Evolutionary conservation across 352 stramenopile genomes (phyloP), one percentile per base, ranked within the genome.

Genomic region (Achlya hypogyna): DNA sequence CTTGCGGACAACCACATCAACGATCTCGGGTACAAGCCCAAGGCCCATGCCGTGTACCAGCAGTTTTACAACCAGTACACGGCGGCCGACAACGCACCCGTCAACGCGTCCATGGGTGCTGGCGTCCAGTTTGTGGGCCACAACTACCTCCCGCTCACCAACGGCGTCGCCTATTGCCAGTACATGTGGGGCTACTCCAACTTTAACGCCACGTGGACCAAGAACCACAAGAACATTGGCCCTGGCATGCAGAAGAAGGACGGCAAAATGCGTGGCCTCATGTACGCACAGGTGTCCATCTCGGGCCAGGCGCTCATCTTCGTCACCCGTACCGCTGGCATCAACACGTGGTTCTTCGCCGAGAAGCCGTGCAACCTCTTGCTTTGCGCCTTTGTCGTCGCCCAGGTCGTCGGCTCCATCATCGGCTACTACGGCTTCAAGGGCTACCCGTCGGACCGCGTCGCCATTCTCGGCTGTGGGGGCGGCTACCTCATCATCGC

Each of bases 271-370:
- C 80, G 80, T 51, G 82, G 75, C 75, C 38, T 86, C 49, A 72
- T 88, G 31, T 88, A 88, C 72, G 74, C 78, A 66, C 79, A 88
- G 59, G 79, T 88, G 68, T 86, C 78, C 14, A 86, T 88, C 66
- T 88, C 78, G 4, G 80, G 78, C 22, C 80, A 88, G 71, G 80
- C 80, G 59, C 54, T 88, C 60, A 88, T 88, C 65, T 86, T 88
- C 68, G 77, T 88, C 29, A 88, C 80, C 47, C 78, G 78, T 72
- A 86, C 80, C 12, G 76, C 78, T 28, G 78, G 80, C 49, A 78
- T 74, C 70, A 88, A 88, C 78, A 84, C 79, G 67, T 88, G 80
- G 80, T 88, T 80, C 71, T 86, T 88, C 64, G 70, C 74, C 22
- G 78, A 86, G 65, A 78, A 79, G 63, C 80, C 80, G 20, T 78